Evolutionary conservation across 2,329 filamentous ascomycete species (phyloP).

Genomic region (Lachnellula occidentalis): DNA sequence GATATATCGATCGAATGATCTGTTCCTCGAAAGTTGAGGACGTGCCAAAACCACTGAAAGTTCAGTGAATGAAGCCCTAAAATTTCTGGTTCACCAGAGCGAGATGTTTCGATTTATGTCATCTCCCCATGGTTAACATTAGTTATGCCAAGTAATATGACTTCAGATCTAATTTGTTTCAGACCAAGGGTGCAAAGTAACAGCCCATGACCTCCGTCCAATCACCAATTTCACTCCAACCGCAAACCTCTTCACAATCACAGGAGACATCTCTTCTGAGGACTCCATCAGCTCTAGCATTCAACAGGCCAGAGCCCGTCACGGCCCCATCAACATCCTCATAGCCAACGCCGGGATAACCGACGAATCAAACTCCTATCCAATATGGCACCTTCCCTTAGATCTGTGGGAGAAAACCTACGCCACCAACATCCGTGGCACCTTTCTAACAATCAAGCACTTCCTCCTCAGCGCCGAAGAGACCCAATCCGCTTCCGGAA

Average conservation of each 20-base stretch:
- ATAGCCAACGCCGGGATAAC: slow-evolving; percentile 48
- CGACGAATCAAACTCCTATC: slow-evolving; percentile 42
- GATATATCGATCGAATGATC: no score
- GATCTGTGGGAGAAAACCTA: slow-evolving; percentile 49
- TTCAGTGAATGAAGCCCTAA: not conserved
- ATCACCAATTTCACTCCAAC: slow-evolving; percentile 29
- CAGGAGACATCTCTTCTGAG: slow-evolving; percentile 45
- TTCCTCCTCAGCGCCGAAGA: slow-evolving; percentile 41
- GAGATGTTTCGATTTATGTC: not conserved
- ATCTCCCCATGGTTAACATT: no score
- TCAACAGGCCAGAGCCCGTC: slow-evolving; percentile 36
- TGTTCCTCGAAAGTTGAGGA: no score
- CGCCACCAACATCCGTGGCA: slow-evolving; percentile 44
- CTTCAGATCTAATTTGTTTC: not conserved
- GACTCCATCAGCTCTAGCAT: slow-evolving; percentile 38
- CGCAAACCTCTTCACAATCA: slow-evolving; percentile 36
- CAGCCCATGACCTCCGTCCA: slow-evolving; percentile 43
- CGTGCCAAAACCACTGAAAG: no score
- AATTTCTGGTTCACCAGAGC: no score
- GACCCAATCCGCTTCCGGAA: slow-evolving; percentile 32
- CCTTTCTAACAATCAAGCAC: slow-evolving; percentile 51
- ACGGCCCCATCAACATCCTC: slow-evolving; percentile 47
- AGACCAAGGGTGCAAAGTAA: slow-evolving; percentile 50
- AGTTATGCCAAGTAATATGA: not conserved
- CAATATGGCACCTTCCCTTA: slow-evolving; percentile 47